Evolutionary conservation across 1,284 basidiomycete species (phyloP), one percentile per base, ranked within the genome.

Genomic region (Cutaneotrichosporon daszewskae): DNA sequence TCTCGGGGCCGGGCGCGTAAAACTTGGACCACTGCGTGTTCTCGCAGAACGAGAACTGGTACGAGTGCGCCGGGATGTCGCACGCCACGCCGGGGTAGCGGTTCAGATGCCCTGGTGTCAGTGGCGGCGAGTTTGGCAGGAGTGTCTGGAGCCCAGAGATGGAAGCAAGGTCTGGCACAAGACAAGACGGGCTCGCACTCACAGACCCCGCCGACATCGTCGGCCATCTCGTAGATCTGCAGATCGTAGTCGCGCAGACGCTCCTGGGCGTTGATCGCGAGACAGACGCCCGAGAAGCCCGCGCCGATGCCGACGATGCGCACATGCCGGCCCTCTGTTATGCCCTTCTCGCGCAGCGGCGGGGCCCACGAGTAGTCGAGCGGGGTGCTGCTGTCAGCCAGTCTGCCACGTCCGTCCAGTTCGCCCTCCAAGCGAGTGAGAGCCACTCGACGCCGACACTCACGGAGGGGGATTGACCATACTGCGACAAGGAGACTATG

Each of bases 11-110:
- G 3, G 47, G 44, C 4, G 60, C 54, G 46, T 60, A 64, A 47
- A 53, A 56, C 42, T 50, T 34, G 19, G 47, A 29, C 59, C 54
- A 54, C 40, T 54, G 27, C 9, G 59, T 43, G 38, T 58, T 53
- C 23, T 53, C 43, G 8, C 47, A 47, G 32, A 45, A 62, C 3
- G 34, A 32, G 32, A 34, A 53, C 42, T 56, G 51, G 40, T 60
- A 60, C 27, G 57, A 54, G 33, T 55, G 47, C 6, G 60, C 59
- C 2, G 59, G 59, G 20, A 60, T 57, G 29, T 62, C 61, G 37
- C 61, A 61, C 16, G 53, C 39, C n/a, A 47, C 53, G 10, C 61
- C 61, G 9, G 58, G 57, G 43, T 64, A 64, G 4, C 44, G 42
- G 47, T 64, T 64, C 44, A 43, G 45, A 47, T 58, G 55, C 61